Conservation (phyloP, 352 stramenopile genomes). For the Phytophthora fragariaefolia region DNA sequence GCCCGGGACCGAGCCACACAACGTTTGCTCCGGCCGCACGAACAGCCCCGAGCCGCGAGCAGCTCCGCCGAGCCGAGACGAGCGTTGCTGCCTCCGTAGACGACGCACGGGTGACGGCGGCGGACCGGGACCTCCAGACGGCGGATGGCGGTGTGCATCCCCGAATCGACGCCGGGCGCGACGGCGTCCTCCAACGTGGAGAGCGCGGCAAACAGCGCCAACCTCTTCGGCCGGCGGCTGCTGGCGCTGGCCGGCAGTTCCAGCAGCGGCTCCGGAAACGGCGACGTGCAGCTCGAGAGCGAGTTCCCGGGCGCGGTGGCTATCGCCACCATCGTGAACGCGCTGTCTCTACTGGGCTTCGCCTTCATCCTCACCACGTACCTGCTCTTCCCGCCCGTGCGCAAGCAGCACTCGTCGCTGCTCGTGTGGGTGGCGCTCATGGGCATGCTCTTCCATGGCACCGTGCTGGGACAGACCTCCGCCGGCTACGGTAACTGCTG, state of each 20-base stretch:
- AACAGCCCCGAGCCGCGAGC: not conserved
- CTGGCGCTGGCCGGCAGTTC: constrained; percentile 16
- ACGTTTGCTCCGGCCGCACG: constrained; percentile 3
- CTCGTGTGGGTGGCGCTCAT: constrained; percentile 86
- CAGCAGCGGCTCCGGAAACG: constrained; percentile 7
- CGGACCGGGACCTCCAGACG: no score
- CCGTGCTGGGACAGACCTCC: constrained; percentile 56
- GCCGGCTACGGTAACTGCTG: constrained; percentile 67
- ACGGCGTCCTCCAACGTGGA: constrained; percentile 21
- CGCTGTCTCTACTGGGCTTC: constrained; percentile 77
- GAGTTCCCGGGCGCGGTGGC: constrained; percentile 65
- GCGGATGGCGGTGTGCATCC: constrained; percentile 39
- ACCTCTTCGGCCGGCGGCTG: constrained; percentile 43
- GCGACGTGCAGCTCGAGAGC: constrained; percentile 40
- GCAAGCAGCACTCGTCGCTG: constrained; percentile 79
- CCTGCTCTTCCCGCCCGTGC: constrained; percentile 80
- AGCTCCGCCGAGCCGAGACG: not conserved
- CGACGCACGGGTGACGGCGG: constrained; percentile 13
- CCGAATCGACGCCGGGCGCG: constrained; percentile 22
- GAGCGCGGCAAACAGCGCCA: constrained; percentile 34
- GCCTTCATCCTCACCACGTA: constrained; percentile 84
- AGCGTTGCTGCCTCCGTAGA: constrained; percentile 5
- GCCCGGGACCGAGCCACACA: constrained; percentile 16
- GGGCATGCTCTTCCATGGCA: constrained; percentile 83
- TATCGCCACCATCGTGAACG: constrained; percentile 65